Base-by-base conservation (phyloP, 306 rosid species). In the Sindora glabra region DNA sequence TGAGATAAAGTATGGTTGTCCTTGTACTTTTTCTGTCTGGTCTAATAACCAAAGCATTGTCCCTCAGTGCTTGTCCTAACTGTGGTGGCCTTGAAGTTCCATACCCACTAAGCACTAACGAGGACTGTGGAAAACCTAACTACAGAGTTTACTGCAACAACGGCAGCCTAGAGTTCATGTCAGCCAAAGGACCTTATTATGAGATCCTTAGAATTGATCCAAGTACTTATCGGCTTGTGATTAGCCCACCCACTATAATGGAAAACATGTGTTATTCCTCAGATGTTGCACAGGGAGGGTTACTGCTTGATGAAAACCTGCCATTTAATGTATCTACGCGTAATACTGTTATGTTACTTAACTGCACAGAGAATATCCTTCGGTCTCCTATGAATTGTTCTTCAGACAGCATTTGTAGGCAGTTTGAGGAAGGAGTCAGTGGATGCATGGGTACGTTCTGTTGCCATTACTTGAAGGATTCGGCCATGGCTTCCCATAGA, bases 331-430 rank as follows among this genome's bases (percentile, higher is more conserved):
- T 87, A 18, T 87, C 96, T 11, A 61, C 80, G 5, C 83, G 61
- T 3, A 91, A 91, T 36, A 86, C 95, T 3, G 97, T 91, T 22
- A 75, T 83, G 77, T 22, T 91, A 71, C 26, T 91, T 38, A 87
- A 87, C 29, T 91, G 97, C 66, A 59, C 87, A 0, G 50, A 61
- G 1, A 52, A 59, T 58, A 74, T 91, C 24, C 77, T 85, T 21
- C 58, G 2, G 5, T 91, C 96, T 16, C 97, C 96, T 37, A 71
- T 91, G 16, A 91, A 85, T 32, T 91, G 97, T 62, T 73, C 95
- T 13, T 64, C 59, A 4, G 75, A 34, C 65, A 91, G 97, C 71
- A 30, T 83, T 0, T 91, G 97, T 19, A 79, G 91, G 72, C 52
- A 49, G 71, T 83, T 81, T 60, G 95, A 91, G 74, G 69, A 72